These are phyloP conservation scores for Lolium perenne DNA, from an alignment of 176 grass and related monocot species.

Conservation along the genomic window DNA sequence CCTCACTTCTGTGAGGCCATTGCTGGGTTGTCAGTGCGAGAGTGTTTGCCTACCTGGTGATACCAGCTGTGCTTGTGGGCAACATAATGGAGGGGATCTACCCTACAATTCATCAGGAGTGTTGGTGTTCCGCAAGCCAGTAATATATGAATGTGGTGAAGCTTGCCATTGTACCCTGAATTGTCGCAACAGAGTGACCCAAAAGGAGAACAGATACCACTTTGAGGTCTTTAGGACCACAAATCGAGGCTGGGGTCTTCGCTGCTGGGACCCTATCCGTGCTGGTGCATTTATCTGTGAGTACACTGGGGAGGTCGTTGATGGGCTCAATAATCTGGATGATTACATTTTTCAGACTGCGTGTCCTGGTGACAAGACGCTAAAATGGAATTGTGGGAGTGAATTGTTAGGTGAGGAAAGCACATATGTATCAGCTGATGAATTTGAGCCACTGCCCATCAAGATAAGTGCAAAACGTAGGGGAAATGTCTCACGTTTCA, in stretches of 20 bases:
- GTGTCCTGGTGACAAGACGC: conserved; percentile 63
- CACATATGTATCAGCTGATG: conserved; percentile 44
- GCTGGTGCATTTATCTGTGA: conserved; percentile 84
- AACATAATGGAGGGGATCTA: conserved; percentile 66
- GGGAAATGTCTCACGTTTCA: conserved; percentile 77
- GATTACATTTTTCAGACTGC: conserved; percentile 70
- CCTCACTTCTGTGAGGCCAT: conserved; percentile 42
- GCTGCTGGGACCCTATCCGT: conserved; percentile 82
- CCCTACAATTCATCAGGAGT: conserved; percentile 74
- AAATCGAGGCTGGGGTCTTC: conserved; percentile 74
- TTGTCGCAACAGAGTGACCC: conserved; percentile 81
- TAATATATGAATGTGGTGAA: conserved; percentile 72
- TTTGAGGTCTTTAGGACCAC: conserved; percentile 80
- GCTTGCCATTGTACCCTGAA: conserved; percentile 62
- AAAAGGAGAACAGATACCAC: conserved; percentile 63
- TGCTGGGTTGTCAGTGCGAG: conserved; percentile 66
- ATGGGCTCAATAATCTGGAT: conserved; percentile 48
- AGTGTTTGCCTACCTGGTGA: conserved; percentile 69
- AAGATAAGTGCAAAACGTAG: conserved; percentile 69
- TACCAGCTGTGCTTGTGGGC: conserved; percentile 55
- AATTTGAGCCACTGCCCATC: conserved; percentile 57
- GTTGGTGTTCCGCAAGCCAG: conserved; percentile 58
- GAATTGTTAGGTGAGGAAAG: conserved; percentile 62
- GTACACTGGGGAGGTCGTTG: conserved; percentile 67
- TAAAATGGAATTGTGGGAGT: conserved; percentile 73